Conservation (phyloP, 2,329 filamentous ascomycete genomes). For the Xylariomycetidae sp. region DNA sequence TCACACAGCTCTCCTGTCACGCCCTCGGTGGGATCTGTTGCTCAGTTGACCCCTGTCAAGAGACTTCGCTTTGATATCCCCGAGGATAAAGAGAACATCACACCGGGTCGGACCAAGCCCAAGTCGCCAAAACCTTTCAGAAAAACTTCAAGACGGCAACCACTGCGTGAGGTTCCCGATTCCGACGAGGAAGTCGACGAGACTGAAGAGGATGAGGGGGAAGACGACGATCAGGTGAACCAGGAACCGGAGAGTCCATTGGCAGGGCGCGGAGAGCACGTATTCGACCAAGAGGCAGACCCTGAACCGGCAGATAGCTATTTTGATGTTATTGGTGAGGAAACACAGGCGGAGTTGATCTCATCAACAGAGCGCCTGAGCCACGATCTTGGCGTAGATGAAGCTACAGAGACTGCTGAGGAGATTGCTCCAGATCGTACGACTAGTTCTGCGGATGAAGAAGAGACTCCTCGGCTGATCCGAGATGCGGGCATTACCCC, state of each 20-base stretch:
- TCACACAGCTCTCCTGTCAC: constrained; percentile 20
- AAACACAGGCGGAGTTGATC: constrained; percentile 18
- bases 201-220: constrained; percentile 17
- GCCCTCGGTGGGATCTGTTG: constrained; percentile 15
- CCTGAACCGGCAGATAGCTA: constrained; percentile 9
- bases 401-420: constrained; percentile 6
- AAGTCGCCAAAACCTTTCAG: constrained; percentile 23
- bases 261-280: constrained; percentile 2
- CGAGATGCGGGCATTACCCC: neutral
- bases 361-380: constrained; percentile 9
- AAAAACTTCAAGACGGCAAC: constrained; percentile 14
- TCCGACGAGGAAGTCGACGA: constrained; percentile 21
- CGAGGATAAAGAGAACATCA: constrained; percentile 30
- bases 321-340: constrained; percentile 13
- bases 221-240: constrained; percentile 5
- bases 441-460: constrained; percentile 1
- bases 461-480: neutral
- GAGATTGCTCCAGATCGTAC: constrained; percentile 5
- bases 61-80: constrained; percentile 23
- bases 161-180: constrained; percentile 25
- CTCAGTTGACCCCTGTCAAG: constrained; percentile 19
- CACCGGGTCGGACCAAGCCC: constrained; percentile 26
- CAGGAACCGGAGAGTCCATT: constrained; percentile 1
- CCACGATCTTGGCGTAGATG: too few species aligned
- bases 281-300: constrained; percentile 9